phyloP scores from a whole-genome alignment of 495 filamentous ascomycete genomes.

The Penicillium parvum region DNA sequence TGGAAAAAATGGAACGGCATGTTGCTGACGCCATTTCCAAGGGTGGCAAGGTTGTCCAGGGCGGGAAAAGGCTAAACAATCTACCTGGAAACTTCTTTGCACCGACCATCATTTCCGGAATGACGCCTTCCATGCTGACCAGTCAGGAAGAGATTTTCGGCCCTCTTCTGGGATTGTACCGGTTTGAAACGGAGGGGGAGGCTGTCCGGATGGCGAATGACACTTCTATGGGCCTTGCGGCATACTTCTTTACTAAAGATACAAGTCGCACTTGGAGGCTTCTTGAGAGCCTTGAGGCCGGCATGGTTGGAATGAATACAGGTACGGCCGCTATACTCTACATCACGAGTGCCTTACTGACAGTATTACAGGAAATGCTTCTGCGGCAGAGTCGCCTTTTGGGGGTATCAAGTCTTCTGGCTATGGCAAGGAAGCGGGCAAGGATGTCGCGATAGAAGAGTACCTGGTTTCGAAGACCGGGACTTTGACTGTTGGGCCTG shows the following conservation, averaged over 20 bases:
- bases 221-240: conserved; percentile 21
- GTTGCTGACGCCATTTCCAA: conserved; percentile 13
- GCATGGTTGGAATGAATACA: conserved; percentile 31
- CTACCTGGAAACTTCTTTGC: conserved; percentile 50
- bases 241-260: conserved; percentile 25
- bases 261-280: conserved; percentile 18
- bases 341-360: not conserved
- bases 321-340: conserved; percentile 4
- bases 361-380: conserved; percentile 42
- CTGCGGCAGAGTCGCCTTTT: conserved; percentile 38
- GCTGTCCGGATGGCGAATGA: conserved; percentile 22
- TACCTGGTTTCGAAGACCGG: conserved; percentile 60
- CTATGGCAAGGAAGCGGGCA: conserved; percentile 61
- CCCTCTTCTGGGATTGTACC: conserved; percentile 19
- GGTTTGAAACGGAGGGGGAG: conserved; percentile 28
- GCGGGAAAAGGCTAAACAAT: conserved; percentile 1
- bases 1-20: conserved; percentile 12
- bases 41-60: conserved; percentile 12
- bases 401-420: conserved; percentile 62
- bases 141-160: conserved; percentile 26
- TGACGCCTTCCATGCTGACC: conserved; percentile 45
- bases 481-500: conserved; percentile 41
- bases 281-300: conserved; percentile 22
- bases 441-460: conserved; percentile 56
- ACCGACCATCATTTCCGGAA: conserved; percentile 65